Evolutionary conservation across 345 rosid species (phyloP).

Genomic region (Schrenkiella parvula): DNA sequence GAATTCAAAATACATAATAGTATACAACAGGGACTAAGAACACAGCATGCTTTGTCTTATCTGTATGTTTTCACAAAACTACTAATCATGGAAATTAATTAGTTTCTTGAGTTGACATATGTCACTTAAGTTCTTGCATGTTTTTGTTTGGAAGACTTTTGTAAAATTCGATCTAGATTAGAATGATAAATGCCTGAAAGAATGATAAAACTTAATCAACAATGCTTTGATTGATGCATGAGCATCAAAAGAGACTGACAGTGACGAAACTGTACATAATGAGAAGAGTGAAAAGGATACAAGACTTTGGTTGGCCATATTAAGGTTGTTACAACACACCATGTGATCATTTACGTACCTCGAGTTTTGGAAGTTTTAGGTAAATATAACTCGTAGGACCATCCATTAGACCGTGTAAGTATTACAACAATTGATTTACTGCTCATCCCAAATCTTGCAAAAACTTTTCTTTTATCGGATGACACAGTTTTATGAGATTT

Average conservation of each 20-base stretch:
- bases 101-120: not conserved
- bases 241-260: not conserved
- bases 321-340: constrained; percentile 19
- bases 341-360: constrained; percentile 19
- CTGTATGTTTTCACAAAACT: not conserved
- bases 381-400: too few species aligned
- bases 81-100: not conserved
- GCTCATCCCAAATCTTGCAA: not conserved
- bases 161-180: not conserved
- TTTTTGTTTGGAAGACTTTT: not conserved
- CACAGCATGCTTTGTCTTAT: constrained; percentile 8
- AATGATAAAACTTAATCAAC: not conserved
- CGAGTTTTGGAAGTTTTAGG: not conserved
- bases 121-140: not conserved
- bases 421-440: not conserved
- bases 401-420: not conserved
- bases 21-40: not conserved
- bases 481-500: not conserved
- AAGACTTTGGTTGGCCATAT: constrained; percentile 19
- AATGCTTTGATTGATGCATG: not conserved
- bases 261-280: not conserved
- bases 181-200: not conserved
- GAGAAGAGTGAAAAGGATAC: constrained; percentile 8
- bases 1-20: not conserved
- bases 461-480: not conserved